Conservation (phyloP, 2,329 filamentous ascomycete species). For the Sporothrix brasiliensis region DNA sequence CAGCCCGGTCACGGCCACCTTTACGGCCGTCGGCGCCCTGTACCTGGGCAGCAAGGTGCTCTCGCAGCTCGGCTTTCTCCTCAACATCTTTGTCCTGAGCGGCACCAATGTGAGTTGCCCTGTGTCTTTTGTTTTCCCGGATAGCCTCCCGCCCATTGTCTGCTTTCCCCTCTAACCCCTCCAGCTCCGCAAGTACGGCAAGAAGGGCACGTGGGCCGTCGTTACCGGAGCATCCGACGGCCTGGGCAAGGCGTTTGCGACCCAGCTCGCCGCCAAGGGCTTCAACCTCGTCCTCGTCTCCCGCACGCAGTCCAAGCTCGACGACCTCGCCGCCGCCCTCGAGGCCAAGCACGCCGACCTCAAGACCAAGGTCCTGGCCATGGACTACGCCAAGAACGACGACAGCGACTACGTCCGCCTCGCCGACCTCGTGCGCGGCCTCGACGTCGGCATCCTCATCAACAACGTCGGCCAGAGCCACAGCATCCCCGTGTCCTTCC, state of each 20-base stretch:
- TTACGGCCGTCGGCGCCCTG: conserved; percentile 61
- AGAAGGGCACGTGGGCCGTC: conserved; percentile 89
- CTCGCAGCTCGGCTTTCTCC: conserved; percentile 62
- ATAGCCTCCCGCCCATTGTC: too few species aligned
- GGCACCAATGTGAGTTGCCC: conserved; percentile 60
- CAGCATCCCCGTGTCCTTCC: conserved; percentile 86
- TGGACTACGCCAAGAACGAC: conserved; percentile 86
- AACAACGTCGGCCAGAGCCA: conserved; percentile 98
- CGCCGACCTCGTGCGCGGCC: conserved; percentile 65
- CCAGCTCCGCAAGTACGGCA: conserved; percentile 86
- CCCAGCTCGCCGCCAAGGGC: conserved; percentile 84
- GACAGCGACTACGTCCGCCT: conserved; percentile 79
- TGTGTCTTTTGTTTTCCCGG: neutral
- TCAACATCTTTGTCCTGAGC: conserved; percentile 69
- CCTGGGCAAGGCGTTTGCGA: conserved; percentile 92
- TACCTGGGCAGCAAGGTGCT: conserved; percentile 60
- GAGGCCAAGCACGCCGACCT: conserved; percentile 67
- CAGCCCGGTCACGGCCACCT: conserved; percentile 47
- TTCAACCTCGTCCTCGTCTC: conserved; percentile 96
- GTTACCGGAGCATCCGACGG: conserved; percentile 96
- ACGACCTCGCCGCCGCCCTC: conserved; percentile 74
- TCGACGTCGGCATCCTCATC: conserved; percentile 85
- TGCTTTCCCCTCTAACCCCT: conserved; percentile 12
- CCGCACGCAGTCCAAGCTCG: conserved; percentile 90
- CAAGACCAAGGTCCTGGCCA: conserved; percentile 76